A percentile compares a stretch with the other conserved stretches of the same genome.
Evolutionary conservation across 2,329 filamentous ascomycete species (phyloP).

Genomic region (Trichoderma afroharzianum): DNA sequence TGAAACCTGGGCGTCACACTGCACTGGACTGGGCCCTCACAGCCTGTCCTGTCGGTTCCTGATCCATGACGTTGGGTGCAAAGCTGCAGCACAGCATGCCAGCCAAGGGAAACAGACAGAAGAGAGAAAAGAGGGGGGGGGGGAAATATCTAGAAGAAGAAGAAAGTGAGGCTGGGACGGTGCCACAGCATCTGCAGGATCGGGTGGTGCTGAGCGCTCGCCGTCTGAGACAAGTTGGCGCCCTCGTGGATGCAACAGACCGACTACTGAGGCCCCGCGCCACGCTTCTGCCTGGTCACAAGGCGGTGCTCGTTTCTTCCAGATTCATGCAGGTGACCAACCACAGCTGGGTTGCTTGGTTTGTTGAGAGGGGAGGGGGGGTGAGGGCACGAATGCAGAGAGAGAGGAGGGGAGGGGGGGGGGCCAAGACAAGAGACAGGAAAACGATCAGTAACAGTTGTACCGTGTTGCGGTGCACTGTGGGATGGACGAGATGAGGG

Average conservation of each 20-base stretch:
- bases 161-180: conserved; percentile 16
- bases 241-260: conserved; percentile 16
- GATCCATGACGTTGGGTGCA: background rate
- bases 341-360: background rate
- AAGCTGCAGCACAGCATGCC: background rate
- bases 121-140: background rate
- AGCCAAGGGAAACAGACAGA: background rate
- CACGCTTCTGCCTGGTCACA: conserved; percentile 20
- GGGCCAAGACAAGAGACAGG: background rate
- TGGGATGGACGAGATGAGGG: background rate
- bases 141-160: background rate
- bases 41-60: background rate
- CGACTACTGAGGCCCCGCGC: conserved; percentile 7
- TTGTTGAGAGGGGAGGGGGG: background rate
- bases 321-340: conserved; percentile 18
- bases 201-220: background rate
- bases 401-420: background rate
- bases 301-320: conserved; percentile 16
- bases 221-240: background rate
- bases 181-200: background rate
- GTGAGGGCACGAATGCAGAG: background rate
- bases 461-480: conserved; percentile 14
- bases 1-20: background rate
- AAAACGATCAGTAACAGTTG: background rate
- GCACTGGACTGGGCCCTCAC: too few species aligned